These are phyloP conservation scores for Prunus kanzakura DNA, from an alignment of 306 rosid genomes.

Conservation along the genomic window DNA sequence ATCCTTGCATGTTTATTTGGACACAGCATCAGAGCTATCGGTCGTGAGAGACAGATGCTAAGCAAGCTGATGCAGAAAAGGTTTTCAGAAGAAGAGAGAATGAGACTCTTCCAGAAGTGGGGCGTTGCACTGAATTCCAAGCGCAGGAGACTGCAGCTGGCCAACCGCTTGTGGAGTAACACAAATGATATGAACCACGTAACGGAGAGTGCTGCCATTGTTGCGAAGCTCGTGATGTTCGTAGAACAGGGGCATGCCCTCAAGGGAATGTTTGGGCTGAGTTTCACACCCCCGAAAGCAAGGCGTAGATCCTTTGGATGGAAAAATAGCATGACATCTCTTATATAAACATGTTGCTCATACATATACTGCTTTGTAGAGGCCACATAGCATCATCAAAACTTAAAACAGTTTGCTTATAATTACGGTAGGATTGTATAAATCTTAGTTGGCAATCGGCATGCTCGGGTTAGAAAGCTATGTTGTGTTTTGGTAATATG, in stretches of 20 bases:
- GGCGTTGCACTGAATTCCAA: slow-evolving; percentile 70
- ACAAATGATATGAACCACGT: slow-evolving; percentile 53
- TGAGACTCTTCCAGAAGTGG: slow-evolving; percentile 64
- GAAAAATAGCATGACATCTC: slow-evolving; percentile 57
- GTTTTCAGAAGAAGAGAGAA: slow-evolving; percentile 67
- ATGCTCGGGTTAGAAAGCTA: slow-evolving; percentile 9
- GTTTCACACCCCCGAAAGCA: slow-evolving; percentile 59
- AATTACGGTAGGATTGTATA: slow-evolving; percentile 9
- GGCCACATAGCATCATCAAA: slow-evolving; percentile 3
- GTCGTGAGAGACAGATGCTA: slow-evolving; percentile 72
- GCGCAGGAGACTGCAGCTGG: slow-evolving; percentile 87
- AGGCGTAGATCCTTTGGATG: slow-evolving; percentile 60
- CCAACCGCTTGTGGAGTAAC: slow-evolving; percentile 60
- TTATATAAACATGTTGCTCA: slow-evolving; percentile 22
- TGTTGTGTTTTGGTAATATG: slow-evolving; percentile 9
- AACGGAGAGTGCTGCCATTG: slow-evolving; percentile 69
- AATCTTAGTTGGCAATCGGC: slow-evolving; percentile 11
- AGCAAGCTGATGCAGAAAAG: slow-evolving; percentile 77
- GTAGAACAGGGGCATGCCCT: slow-evolving; percentile 73
- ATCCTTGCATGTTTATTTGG: slow-evolving; percentile 19
- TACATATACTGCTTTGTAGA: not conserved
- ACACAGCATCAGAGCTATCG: slow-evolving; percentile 64
- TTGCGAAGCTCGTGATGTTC: slow-evolving; percentile 79
- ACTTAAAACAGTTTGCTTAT: slow-evolving; percentile 1
- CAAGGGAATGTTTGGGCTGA: slow-evolving; percentile 95